A percentile compares a stretch with the other conserved stretches of the same genome.
Evolutionary conservation across 768 basidiomycete species (phyloP).

Genomic region (Gymnopilus dilepis): DNA sequence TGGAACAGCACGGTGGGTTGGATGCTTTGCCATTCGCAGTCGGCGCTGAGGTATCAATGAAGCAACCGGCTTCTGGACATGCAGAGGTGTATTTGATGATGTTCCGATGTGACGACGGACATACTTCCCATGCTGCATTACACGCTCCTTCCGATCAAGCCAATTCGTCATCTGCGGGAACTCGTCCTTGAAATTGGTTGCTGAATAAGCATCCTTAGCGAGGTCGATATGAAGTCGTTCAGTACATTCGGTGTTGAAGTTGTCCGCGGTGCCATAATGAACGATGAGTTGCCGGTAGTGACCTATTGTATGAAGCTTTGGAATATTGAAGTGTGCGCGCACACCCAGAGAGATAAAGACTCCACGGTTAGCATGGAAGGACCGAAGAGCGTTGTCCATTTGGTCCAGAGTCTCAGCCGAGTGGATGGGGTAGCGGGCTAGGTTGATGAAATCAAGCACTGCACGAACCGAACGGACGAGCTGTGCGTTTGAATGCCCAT

Average conservation of each 20-base stretch:
- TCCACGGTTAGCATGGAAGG: constrained; percentile 13
- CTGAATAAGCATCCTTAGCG: constrained; percentile 26
- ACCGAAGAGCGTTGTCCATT: constrained; percentile 13
- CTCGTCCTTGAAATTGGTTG: too few species aligned
- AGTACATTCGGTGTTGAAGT: constrained; percentile 39
- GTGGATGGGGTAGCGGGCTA: constrained; percentile 24
- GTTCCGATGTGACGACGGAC: constrained; percentile 30
- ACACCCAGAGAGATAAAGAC: constrained; percentile 27
- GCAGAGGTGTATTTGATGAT: not conserved
- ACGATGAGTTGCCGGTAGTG: constrained; percentile 35
- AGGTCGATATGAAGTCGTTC: too few species aligned
- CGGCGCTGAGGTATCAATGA: not conserved
- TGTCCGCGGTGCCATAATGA: constrained; percentile 33
- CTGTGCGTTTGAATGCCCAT: not conserved
- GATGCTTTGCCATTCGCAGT: not conserved
- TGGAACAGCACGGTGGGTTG: not conserved
- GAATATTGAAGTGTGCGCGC: constrained; percentile 37
- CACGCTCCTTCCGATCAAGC: constrained; percentile 40
- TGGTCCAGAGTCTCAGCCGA: constrained; percentile 12
- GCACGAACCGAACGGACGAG: constrained; percentile 15
- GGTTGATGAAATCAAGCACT: constrained; percentile 21
- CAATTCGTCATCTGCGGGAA: constrained; percentile 44
- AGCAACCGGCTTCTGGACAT: not conserved
- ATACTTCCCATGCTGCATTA: constrained; percentile 32
- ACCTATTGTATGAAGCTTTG: constrained; percentile 39